These are phyloP conservation scores for Pseudevernia furfuracea DNA, from an alignment of 495 filamentous ascomycete genomes.

Conservation along the genomic window DNA sequence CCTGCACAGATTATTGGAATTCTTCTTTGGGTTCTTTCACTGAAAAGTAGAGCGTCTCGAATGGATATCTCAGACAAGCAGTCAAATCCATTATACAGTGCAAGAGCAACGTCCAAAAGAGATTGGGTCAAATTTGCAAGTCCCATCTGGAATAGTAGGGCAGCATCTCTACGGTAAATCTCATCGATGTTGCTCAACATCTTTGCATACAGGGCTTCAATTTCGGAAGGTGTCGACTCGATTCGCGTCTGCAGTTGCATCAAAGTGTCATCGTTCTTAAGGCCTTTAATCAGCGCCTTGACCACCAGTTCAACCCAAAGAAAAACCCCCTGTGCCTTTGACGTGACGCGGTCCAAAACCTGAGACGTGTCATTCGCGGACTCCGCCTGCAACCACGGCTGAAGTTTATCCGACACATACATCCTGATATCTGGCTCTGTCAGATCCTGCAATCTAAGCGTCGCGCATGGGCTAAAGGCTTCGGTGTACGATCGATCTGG, in stretches of 20 bases:
- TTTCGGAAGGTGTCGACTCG: neutral
- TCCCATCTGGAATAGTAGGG: neutral
- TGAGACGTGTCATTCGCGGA: neutral
- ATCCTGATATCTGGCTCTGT: neutral
- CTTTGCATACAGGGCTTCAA: neutral
- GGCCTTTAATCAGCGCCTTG: neutral
- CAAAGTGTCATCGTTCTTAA: slow-evolving; percentile 6
- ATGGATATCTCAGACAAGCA: neutral
- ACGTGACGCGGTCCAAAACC: neutral
- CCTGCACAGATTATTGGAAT: neutral
- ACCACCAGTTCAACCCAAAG: slow-evolving; percentile 13
- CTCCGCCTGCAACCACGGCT: too few relatives aligned
- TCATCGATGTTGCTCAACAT: neutral
- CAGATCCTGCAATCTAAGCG: neutral
- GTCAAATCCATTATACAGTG: neutral
- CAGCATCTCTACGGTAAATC: neutral
- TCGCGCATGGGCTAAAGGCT: neutral
- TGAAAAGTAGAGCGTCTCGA: neutral
- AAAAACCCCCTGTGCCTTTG: slow-evolving; percentile 7
- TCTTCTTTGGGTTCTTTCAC: neutral
- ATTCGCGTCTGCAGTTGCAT: neutral
- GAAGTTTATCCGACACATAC: neutral
- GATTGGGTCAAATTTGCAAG: neutral
- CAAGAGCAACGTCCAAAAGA: neutral
- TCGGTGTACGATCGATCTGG: neutral